Conservation (phyloP, 495 filamentous ascomycete species). For the Penicillium crystallinum region DNA sequence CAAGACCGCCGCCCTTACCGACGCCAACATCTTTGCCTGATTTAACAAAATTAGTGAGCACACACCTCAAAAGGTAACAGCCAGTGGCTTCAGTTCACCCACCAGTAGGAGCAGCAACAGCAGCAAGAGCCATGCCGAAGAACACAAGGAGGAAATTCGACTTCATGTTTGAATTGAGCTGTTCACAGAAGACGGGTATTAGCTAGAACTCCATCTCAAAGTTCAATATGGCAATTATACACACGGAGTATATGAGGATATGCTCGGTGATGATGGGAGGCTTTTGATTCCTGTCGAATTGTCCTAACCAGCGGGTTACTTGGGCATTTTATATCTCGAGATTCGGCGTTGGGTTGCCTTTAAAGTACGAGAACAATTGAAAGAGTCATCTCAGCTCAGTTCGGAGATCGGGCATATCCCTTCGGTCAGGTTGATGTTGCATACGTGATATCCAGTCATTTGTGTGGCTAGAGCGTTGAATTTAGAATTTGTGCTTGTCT, state of each 20-base stretch:
- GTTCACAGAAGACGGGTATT: not conserved
- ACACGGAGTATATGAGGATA: not conserved
- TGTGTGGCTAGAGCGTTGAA: not conserved
- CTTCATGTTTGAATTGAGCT: conserved; percentile 1
- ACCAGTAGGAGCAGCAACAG: not conserved
- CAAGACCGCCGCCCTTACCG: not conserved
- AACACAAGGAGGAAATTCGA: not conserved
- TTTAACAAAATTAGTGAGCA: not conserved
- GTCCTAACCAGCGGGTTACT: not conserved
- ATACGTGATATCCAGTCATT: not conserved
- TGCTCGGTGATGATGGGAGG: not conserved
- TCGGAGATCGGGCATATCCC: not conserved
- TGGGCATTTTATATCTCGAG: not conserved
- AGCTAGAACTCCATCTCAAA: not conserved
- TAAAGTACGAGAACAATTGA: not conserved
- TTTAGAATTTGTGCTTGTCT: not conserved
- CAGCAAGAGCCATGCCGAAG: not conserved
- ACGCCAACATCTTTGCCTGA: not conserved
- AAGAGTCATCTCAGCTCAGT: not conserved
- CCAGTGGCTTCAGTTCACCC: not conserved
- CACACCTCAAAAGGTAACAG: not conserved
- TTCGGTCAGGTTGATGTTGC: not conserved
- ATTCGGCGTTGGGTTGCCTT: not conserved
- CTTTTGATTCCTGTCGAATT: not conserved
- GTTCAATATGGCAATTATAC: not conserved